Evolutionary conservation across 2,329 filamentous ascomycete species (phyloP).

Genomic region (Akanthomyces dipterigenus): DNA sequence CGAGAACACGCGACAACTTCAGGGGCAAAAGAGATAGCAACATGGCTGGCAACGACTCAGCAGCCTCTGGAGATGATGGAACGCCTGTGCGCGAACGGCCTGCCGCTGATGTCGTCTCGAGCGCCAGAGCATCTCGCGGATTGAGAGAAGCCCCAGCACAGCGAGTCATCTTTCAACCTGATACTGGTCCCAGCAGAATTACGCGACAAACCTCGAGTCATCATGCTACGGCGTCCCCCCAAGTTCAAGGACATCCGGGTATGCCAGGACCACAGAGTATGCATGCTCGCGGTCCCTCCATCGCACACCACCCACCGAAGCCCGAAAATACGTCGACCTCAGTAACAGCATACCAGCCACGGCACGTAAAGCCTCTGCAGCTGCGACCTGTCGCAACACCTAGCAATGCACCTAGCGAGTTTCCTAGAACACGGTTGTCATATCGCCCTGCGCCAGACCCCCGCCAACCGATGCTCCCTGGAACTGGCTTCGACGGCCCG

Average conservation of each 20-base stretch:
- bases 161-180: conserved; percentile 77
- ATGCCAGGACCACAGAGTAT: conserved; percentile 25
- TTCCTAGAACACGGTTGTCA: conserved; percentile 40
- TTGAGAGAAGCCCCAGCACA: conserved; percentile 79
- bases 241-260: conserved; percentile 24
- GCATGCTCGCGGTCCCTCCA: conserved; percentile 36
- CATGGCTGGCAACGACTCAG: conserved; percentile 49
- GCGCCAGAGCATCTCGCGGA: conserved; percentile 54
- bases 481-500: conserved; percentile 64
- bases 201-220: conserved; percentile 51
- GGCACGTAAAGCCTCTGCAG: conserved; percentile 52
- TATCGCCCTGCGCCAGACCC: conserved; percentile 24
- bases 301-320: conserved; percentile 46
- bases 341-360: conserved; percentile 65
- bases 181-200: conserved; percentile 59
- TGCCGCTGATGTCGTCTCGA: conserved; percentile 45
- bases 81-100: conserved; percentile 50
- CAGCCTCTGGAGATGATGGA: conserved; percentile 53
- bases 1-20: conserved; percentile 73
- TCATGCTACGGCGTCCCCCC: conserved; percentile 24
- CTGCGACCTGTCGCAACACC: conserved; percentile 71
- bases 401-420: conserved; percentile 64
- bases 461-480: conserved; percentile 48
- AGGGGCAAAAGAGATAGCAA: conserved; percentile 39
- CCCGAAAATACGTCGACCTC: conserved; percentile 52